Percentiles rank a stretch among this genome's conserved stretches.
phyloP scores from a whole-genome alignment of 129 eudicot genomes.

The Heracleum sosnowskyi region DNA sequence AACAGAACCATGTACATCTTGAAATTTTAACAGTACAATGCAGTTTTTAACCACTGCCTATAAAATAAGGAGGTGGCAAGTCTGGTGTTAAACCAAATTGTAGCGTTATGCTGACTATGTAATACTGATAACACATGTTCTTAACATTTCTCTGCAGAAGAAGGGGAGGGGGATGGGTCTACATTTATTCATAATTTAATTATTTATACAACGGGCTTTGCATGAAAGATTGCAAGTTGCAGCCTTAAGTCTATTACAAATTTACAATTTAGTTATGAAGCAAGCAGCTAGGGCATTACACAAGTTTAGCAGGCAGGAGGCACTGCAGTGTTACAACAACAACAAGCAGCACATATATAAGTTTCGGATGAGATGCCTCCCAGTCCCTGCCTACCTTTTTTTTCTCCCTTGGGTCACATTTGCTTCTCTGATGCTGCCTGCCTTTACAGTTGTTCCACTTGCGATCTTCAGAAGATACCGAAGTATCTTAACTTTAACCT shows the following conservation, averaged over 20 bases:
- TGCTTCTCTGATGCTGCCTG: background rate
- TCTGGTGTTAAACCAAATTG: too few relatives aligned
- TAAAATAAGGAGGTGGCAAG: too few relatives aligned
- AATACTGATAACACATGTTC: too few relatives aligned
- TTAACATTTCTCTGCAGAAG: too few relatives aligned
- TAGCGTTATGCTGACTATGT: too few relatives aligned
- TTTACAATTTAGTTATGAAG: background rate
- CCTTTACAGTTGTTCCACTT: background rate
- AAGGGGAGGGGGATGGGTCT: background rate
- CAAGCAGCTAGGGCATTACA: background rate
- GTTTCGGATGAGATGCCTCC: background rate
- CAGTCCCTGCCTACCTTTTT: background rate
- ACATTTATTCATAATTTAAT: background rate
- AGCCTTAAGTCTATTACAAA: background rate
- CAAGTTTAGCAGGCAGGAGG: background rate
- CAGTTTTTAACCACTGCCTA: too few relatives aligned
- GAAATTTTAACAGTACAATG: too few relatives aligned
- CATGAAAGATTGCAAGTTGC: background rate
- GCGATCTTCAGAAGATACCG: conserved; percentile 1
- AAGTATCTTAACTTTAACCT: conserved; percentile 18
- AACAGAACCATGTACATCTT: background rate
- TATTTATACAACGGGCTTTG: background rate
- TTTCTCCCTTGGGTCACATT: background rate
- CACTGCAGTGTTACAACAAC: background rate
- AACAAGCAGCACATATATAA: too few relatives aligned